Conservation (phyloP, 352 stramenopile genomes). For the Hyaloperonospora arabidopsidis region DNA sequence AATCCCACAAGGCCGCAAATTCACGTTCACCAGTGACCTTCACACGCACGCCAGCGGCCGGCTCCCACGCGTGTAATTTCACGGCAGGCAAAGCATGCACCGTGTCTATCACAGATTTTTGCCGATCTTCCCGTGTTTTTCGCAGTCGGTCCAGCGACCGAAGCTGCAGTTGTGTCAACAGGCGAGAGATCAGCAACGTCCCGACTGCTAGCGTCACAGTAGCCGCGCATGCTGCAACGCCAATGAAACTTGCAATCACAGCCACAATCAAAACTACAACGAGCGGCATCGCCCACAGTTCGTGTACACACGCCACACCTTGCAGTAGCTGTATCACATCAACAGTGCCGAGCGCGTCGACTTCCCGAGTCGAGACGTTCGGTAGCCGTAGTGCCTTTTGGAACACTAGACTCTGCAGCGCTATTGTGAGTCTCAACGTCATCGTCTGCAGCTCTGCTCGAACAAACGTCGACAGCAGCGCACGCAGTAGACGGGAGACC, state of each 20-base stretch:
- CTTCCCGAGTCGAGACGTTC: constrained; percentile 27
- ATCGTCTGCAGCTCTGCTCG: constrained; percentile 54
- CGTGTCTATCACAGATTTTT: constrained; percentile 54
- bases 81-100: constrained; percentile 87
- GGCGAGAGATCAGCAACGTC: constrained; percentile 33
- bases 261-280: constrained; percentile 41
- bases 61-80: constrained; percentile 93
- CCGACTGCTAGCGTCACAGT: constrained; percentile 32
- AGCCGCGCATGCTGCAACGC: constrained; percentile 26
- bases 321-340: constrained; percentile 56
- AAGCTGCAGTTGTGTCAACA: constrained; percentile 39
- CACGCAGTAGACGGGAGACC: constrained; percentile 52
- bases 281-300: constrained; percentile 57
- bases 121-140: constrained; percentile 56
- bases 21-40: constrained; percentile 72
- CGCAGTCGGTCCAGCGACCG: constrained; percentile 35
- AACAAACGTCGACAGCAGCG: constrained; percentile 55
- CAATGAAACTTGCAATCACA: constrained; percentile 50
- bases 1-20: constrained; percentile 39
- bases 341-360: constrained; percentile 48
- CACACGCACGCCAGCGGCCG: constrained; percentile 30
- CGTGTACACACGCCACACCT: constrained; percentile 59
- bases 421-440: constrained; percentile 52
- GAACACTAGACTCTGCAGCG: constrained; percentile 67
- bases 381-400: constrained; percentile 58